Conservation (phyloP, 345 rosid genomes). For the Ceriops decandra region DNA sequence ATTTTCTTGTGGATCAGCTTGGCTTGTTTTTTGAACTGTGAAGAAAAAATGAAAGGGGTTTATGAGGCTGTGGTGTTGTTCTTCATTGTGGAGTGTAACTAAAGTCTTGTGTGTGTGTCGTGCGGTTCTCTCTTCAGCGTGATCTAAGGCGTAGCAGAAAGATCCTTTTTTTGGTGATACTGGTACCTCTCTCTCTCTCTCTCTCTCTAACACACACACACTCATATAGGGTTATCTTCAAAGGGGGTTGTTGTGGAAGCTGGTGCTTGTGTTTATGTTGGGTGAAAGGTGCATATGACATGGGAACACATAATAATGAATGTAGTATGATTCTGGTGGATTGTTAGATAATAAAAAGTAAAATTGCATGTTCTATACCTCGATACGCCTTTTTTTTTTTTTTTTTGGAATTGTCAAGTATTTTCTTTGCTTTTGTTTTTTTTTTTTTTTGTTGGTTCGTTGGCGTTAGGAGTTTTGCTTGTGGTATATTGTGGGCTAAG, state of each 20-base stretch:
- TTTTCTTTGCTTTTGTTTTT: background rate
- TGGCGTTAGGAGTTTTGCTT: slow-evolving; percentile 14
- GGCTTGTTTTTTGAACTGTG: slow-evolving; percentile 5
- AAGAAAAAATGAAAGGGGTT: slow-evolving; percentile 25
- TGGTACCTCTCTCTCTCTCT: slow-evolving; percentile 21
- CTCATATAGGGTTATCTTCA: background rate
- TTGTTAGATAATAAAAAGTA: background rate
- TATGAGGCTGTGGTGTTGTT: slow-evolving; percentile 46
- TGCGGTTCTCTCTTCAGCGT: slow-evolving; percentile 69
- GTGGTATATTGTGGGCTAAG: slow-evolving; percentile 15
- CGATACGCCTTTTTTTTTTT: too few relatives aligned
- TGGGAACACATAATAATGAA: background rate
- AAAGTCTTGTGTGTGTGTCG: slow-evolving; percentile 20
- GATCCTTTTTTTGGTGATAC: slow-evolving; percentile 47
- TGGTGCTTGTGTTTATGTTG: slow-evolving; percentile 14
- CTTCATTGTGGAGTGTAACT: slow-evolving; percentile 24
- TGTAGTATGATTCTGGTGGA: background rate
- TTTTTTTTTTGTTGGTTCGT: background rate
- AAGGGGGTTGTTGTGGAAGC: slow-evolving; percentile 17
- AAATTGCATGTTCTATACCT: background rate
- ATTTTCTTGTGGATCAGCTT: slow-evolving; percentile 27
- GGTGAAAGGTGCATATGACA: background rate
- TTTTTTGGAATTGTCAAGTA: too few relatives aligned
- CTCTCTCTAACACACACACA: too few relatives aligned
- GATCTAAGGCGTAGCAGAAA: slow-evolving; percentile 38